Evolutionary conservation across 2,329 filamentous ascomycete species (phyloP).

Genomic region (Colletotrichum cordylinicola): DNA sequence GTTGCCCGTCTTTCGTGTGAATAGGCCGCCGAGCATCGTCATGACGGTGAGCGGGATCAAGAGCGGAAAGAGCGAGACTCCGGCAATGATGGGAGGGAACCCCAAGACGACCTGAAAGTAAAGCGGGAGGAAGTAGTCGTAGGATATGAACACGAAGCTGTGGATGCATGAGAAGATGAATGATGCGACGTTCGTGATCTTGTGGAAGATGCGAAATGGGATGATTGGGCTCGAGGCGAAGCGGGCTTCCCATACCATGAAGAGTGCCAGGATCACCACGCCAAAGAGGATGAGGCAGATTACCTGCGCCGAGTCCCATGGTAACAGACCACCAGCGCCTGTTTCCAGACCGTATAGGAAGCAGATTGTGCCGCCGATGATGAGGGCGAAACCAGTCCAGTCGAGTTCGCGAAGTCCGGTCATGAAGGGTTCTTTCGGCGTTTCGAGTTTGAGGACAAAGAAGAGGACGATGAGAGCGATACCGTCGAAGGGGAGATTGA

Average conservation of each 20-base stretch:
- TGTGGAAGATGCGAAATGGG: constrained; percentile 57
- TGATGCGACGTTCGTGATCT: constrained; percentile 53
- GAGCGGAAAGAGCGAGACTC: constrained; percentile 56
- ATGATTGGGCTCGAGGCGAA: constrained; percentile 64
- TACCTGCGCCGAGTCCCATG: constrained; percentile 58
- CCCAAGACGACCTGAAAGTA: constrained; percentile 64
- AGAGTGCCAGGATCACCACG: constrained; percentile 39
- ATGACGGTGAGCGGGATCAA: constrained; percentile 33
- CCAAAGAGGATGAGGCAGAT: constrained; percentile 60
- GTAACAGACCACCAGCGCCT: constrained; percentile 54
- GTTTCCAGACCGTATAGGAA: constrained; percentile 67
- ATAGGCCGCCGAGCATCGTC: constrained; percentile 32
- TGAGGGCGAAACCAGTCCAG: constrained; percentile 56
- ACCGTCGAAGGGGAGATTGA: constrained; percentile 48
- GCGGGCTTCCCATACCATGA: constrained; percentile 60
- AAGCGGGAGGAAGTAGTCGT: constrained; percentile 65
- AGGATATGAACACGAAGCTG: constrained; percentile 57
- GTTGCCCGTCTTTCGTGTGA: constrained; percentile 68
- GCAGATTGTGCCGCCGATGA: constrained; percentile 64
- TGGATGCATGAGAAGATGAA: constrained; percentile 39
- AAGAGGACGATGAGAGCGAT: constrained; percentile 40
- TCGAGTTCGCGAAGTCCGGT: constrained; percentile 58
- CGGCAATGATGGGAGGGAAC: constrained; percentile 55
- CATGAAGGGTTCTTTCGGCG: constrained; percentile 58
- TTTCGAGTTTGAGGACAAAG: constrained; percentile 55